Base-by-base conservation (phyloP, 495 filamentous ascomycete species). In the Trichoderma orchidacearum region DNA sequence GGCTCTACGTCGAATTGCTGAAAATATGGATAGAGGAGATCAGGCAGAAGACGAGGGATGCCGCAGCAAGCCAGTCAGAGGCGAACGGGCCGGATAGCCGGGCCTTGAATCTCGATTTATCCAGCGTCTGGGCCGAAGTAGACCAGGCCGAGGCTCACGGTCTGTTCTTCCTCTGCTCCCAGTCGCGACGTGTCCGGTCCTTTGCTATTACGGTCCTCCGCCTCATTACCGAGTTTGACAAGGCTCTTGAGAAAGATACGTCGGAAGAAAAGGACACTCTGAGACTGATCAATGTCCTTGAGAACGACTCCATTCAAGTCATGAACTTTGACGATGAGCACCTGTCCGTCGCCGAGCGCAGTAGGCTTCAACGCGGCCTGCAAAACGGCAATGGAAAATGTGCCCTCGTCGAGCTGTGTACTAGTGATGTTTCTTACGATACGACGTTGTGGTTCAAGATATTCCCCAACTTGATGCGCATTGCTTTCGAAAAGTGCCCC, bases 11-110 rank as follows among this genome's bases (percentile, higher is more conserved):
- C 45, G 90, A 99, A 67, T 72, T 97, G 8, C 75, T 99, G 30
- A 80, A 86, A 56, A 96, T 99, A 38, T 99, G 93, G 93, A 93
- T 95, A 29, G 90, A 96, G 54, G 90, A 96, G 64, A 92, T 97
- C 61, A 86, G 87, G 59, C 81, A 85, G 34, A 96, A 95, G 64
- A 87, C 83, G 11, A 86, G 80, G 62, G 86, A 86, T 30, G 85
- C 81, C 9, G 41, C 41, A 15, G 30, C 53, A 5, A 31, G 31
- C 23, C 30, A 34, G 3, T 36, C 53, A 13, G 53, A 34, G 13
- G 73, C 76, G 7, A 87, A 91, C 27, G 70, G 72, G 2, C 66
- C 73, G 2, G 80, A 83, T 15, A 80, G 79, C 57, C 71, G 80
- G 13, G 79, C 78, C 3, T 76, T 90, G 53, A 89, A 92, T 56